phyloP scores from a whole-genome alignment of 176 grass and related monocot genomes.

The Oryza glaberrima region DNA sequence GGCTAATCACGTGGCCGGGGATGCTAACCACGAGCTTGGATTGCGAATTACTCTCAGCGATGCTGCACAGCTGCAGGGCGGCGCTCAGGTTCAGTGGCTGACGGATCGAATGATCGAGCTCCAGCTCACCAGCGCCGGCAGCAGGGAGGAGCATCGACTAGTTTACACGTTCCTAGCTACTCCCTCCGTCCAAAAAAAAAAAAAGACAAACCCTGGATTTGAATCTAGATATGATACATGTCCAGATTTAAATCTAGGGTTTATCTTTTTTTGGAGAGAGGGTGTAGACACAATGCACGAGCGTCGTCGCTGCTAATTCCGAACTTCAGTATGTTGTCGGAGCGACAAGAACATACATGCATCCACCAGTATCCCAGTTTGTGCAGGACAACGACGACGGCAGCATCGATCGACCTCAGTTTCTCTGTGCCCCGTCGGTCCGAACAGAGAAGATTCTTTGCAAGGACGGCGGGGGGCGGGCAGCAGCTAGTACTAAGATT shows the following conservation, averaged over 20 bases:
- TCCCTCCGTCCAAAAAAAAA: too few relatives aligned
- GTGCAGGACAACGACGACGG: not conserved
- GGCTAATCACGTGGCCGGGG: constrained; percentile 28
- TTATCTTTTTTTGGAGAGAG: too few relatives aligned
- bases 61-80: not conserved
- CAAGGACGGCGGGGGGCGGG: not conserved
- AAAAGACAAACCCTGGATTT: too few relatives aligned
- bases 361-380: not conserved
- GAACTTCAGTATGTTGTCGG: not conserved
- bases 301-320: constrained; percentile 5
- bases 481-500: not conserved
- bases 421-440: too few relatives aligned
- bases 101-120: constrained; percentile 1
- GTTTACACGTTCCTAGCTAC: constrained; percentile 29
- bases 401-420: constrained; percentile 9
- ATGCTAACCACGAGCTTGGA: constrained; percentile 6
- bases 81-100: constrained; percentile 46
- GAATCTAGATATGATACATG: too few relatives aligned
- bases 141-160: not conserved
- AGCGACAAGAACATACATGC: not conserved
- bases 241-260: too few relatives aligned
- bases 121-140: constrained; percentile 39
- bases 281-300: not conserved
- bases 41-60: not conserved
- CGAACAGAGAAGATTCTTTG: too few relatives aligned